Base-by-base conservation (phyloP, 2,329 filamentous ascomycete genomes). In the Podosphaera aphanis region DNA sequence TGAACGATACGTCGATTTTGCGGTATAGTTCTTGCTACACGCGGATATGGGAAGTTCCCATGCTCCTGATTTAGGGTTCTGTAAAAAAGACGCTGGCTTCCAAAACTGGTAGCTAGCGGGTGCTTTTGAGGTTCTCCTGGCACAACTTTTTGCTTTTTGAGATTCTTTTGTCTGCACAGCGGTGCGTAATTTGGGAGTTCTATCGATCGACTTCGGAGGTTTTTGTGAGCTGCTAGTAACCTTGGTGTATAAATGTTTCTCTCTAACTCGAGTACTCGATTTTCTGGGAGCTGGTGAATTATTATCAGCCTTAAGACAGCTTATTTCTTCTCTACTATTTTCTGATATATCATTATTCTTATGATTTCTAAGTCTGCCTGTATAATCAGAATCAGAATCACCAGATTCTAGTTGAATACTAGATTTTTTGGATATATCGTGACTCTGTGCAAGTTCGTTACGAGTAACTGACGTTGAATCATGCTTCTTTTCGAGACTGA, bases 1-100 rank as follows among this genome's bases (percentile, higher is more conserved):
- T n/a, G 42, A 35, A 6, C 38, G 47, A 21, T 19, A 27, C 19
- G 36, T 42, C 13, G 16, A 23, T 37, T 16, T 35, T 25, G 21
- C 38, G 1, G 21, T 27, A 7, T 25, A 25, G 31, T 2, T 25
- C 25, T 45, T 25, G 5, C 43, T 42, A 27, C 23, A 13, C 21
- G 37, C n/a, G 33, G 16, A 16, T 5, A 25, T 18, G 8, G 25
- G 27, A 3, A 27, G 20, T 46, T 53, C 46, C 57, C 57, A 58
- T 25, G 57, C 55, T 27, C 56, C 52, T 27, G 48, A 56, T n/a
- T 47, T 42, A 1, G 52, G 31, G 44, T 58, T 55, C 42, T 52
- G 55, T 33, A 56, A 42, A 23, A 49, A 49, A 3, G 46, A 18
- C 8, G 47, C 44, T 20, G 50, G 37, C 3, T 45, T 19, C 19